Percentiles rank a stretch among this genome's conserved stretches.
Conservation (phyloP, 345 rosid species). For the Arabidopsis thaliana region DNA sequence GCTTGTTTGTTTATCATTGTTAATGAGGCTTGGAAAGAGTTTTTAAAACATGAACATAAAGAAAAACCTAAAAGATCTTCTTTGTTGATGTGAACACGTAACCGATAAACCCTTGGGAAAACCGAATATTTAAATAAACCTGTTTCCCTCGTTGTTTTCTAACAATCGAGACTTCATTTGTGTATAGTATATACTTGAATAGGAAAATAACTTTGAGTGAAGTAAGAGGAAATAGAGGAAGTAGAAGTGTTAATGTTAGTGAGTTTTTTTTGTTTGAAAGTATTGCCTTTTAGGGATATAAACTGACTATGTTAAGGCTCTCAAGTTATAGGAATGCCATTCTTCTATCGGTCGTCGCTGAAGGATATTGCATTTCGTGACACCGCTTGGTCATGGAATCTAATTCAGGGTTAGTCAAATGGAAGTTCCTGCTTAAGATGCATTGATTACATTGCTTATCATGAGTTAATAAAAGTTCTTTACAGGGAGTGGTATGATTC, state of each 20-base stretch:
- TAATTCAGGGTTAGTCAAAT: constrained; percentile 63
- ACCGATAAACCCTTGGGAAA: neutral
- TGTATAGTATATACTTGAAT: neutral
- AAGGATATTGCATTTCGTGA: constrained; percentile 56
- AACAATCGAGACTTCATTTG: neutral
- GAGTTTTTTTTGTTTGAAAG: constrained; percentile 15
- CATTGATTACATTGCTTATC: constrained; percentile 15
- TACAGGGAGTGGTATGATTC: constrained; percentile 66
- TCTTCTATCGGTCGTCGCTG: constrained; percentile 59
- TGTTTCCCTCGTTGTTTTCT: neutral
- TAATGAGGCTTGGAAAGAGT: neutral
- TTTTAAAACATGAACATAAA: neutral
- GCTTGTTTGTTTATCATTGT: neutral
- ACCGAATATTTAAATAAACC: neutral
- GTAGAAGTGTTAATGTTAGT: neutral
- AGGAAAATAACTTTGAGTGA: neutral
- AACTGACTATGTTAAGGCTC: constrained; percentile 38
- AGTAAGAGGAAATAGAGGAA: neutral
- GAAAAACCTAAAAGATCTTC: neutral
- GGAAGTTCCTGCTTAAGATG: constrained; percentile 16
- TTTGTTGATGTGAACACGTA: neutral
- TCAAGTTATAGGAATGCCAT: constrained; percentile 59
- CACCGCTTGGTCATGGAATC: constrained; percentile 62
- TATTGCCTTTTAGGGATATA: constrained; percentile 15
- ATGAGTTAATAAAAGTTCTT: constrained; percentile 26